These are phyloP conservation scores for Leccinum boreale DNA, from an alignment of 768 basidiomycete genomes.

Conservation along the genomic window DNA sequence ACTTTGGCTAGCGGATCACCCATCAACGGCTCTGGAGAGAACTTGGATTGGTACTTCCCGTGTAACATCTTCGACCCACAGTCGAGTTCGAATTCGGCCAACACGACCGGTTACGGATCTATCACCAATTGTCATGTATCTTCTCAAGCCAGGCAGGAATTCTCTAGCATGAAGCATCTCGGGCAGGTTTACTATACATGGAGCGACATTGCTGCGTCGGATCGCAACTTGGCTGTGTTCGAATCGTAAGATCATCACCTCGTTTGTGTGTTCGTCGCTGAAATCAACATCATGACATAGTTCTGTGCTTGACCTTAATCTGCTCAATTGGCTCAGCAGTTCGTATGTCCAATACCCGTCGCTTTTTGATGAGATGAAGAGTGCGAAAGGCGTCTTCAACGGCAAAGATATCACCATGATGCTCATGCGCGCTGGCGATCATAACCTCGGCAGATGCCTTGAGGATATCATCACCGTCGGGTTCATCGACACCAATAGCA, in stretches of 20 bases:
- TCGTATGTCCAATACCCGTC: conserved; percentile 80
- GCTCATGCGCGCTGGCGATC: conserved; percentile 69
- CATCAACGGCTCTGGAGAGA: conserved; percentile 59
- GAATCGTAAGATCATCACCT: conserved; percentile 68
- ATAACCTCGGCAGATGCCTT: conserved; percentile 72
- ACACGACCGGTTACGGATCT: conserved; percentile 65
- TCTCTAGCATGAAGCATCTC: conserved; percentile 49
- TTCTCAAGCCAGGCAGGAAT: conserved; percentile 46
- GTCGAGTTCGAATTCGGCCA: conserved; percentile 47
- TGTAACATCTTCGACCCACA: conserved; percentile 88
- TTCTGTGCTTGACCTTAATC: conserved; percentile 80
- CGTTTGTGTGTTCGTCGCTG: background rate
- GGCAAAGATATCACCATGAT: conserved; percentile 87
- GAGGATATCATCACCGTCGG: conserved; percentile 85
- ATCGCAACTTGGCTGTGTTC: conserved; percentile 87
- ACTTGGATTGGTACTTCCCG: conserved; percentile 94
- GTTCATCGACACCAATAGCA: conserved; percentile 90
- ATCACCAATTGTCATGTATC: conserved; percentile 72
- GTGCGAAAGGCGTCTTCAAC: conserved; percentile 67
- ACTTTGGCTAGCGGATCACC: conserved; percentile 65
- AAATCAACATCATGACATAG: conserved; percentile 38
- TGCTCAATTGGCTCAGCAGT: conserved; percentile 81
- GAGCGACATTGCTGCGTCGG: conserved; percentile 69
- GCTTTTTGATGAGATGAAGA: conserved; percentile 76
- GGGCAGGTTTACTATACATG: conserved; percentile 95